Base-by-base conservation (phyloP, 495 filamentous ascomycete species). In the Aspergillus affinis region DNA sequence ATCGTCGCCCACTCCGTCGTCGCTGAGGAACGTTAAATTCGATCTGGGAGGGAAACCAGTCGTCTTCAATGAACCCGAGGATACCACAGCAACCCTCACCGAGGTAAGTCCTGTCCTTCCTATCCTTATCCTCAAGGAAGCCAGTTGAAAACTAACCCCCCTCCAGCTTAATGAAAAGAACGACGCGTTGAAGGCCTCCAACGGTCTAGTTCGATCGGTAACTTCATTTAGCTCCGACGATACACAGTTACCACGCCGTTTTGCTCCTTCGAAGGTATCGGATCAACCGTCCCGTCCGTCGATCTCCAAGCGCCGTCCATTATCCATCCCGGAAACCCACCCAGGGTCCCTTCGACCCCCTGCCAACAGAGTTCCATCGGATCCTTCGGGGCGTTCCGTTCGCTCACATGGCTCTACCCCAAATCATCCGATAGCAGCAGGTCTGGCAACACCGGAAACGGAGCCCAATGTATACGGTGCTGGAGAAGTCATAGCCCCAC, bases 21-120 rank as follows among this genome's bases (percentile, higher is more conserved):
- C 86, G 46, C 72, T 98, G 44, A 86, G 84, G 61, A 85, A 83
- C 18, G 80, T 97, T 62, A 84, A 80, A 50, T 93, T 95, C 64
- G 85, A 89, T 53, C 71, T 92, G 18, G 86, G 86, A 21, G 85
- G 83, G 36, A 78, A 81, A 57, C 74, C 86, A 8, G 86, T 88
- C 62, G 75, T 82, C 20, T 89, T 89, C 58, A 80, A 85, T 27
- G 88, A 93, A 59, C 86, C 87, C 19, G 81, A 88, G 60, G 81
- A 90, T 66, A 74, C 84, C 7, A 67, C 73, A 30, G 69, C 75
- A 47, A 79, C 81, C 59, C 55, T 87, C 12, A 69, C 77, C 55
- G 78, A 90, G 75, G 88, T 91, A 80, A 8, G 55, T 10, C 55
- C 9, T 23, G 53, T 48, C 12, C 29, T 32, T 21, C 4, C 30